Base-by-base conservation (phyloP, 345 rosid genomes). In the Psidium friedrichsthalianum region DNA sequence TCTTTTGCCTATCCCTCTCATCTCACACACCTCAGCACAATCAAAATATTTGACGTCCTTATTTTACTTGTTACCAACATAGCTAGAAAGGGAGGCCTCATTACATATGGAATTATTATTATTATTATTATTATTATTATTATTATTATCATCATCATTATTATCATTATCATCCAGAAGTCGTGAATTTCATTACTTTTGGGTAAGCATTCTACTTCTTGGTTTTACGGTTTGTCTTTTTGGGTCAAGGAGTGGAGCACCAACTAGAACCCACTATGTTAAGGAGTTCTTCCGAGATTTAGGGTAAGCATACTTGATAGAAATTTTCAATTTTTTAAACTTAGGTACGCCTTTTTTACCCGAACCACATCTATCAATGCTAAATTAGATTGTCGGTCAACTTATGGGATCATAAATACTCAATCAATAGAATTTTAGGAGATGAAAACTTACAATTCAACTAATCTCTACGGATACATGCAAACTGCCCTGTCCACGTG, bases 401-500 rank as follows among this genome's bases (percentile, higher is more conserved):
- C 8, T 69, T 69, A 32, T 69, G 24, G 3, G 3, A 32, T 69
- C 40, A 18, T 69, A 69, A 4, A 24, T 8, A 2, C 24, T 32
- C 44, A 16, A 32, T 32, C 44, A 8, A 64, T 64, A 32, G 24
- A 16, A 20, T 8, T 16, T 32, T 69, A 2, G 3, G 2, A 69
- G 20, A 69, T 32, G 3, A 3, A 69, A 69, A 36, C 14, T 69
- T 69, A 24, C 13, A 16, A 69, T 69, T 69, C 16, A 3, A 69
- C 13, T 8, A 56, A 18, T 69, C 80, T 9, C 13, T 36, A 36
- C 0, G 1, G 1, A 36, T 36, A 18, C 0, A 36, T 0, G 42
- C 3, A 36, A 69, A 69, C 8, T 2, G 0, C 10, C 5, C 0
- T 0, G 1, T 69, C 1, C 6, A 69, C 0, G 3, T 69, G 6